These are phyloP conservation scores for Aspergillus pseudoviridinutans DNA, from an alignment of 2,329 filamentous ascomycete genomes.

Conservation along the genomic window DNA sequence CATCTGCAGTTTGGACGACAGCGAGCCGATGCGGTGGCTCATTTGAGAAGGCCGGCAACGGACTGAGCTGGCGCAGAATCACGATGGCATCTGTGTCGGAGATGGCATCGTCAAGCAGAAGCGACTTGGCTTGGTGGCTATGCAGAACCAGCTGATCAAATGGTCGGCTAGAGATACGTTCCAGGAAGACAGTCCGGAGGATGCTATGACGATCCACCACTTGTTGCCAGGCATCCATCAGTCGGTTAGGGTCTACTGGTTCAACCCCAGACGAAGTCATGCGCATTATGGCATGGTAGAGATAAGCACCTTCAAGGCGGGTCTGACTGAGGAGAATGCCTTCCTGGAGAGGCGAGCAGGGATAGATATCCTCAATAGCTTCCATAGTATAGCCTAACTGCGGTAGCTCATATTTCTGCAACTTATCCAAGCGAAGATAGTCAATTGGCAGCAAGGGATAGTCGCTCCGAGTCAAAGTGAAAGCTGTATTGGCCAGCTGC, in stretches of 20 bases:
- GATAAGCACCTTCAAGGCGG: background rate
- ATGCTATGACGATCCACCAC: background rate
- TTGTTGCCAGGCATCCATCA: background rate
- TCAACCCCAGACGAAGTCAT: background rate
- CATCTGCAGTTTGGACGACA: background rate
- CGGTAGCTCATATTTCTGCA: background rate
- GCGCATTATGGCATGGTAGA: background rate
- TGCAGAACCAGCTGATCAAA: background rate
- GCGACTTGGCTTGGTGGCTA: background rate
- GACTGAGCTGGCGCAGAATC: background rate
- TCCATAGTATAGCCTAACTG: slow-evolving; percentile 28
- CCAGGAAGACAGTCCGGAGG: background rate
- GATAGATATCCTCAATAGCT: slow-evolving; percentile 17
- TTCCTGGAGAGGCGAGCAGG: slow-evolving; percentile 36
- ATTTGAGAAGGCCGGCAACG: background rate
- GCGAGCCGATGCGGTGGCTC: background rate
- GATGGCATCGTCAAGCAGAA: background rate
- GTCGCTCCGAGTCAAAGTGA: background rate
- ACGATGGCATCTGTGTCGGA: background rate
- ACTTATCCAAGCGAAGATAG: background rate
- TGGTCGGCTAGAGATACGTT: background rate
- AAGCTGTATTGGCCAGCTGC: background rate
- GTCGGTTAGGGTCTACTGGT: background rate
- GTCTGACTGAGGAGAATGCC: slow-evolving; percentile 16
- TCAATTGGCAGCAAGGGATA: background rate